Evolutionary conservation across 371 early-diverging fungal genomes (phyloP).

Genomic region (Mucor sp.): DNA sequence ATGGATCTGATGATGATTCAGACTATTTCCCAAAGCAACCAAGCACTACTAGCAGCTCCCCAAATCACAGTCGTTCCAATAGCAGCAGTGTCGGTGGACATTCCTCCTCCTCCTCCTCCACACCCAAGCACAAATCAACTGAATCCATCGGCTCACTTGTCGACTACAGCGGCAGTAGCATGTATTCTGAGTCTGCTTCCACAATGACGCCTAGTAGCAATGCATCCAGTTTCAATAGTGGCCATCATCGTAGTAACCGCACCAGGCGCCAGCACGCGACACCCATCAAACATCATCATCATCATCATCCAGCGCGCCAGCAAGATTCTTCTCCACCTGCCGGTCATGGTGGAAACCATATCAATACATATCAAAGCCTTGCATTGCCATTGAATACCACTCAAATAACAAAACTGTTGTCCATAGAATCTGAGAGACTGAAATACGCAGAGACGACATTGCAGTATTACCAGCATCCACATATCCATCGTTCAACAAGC

Average conservation of each 20-base stretch:
- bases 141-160: neutral
- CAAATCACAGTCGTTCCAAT: slow-evolving; percentile 2
- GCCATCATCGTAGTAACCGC: neutral
- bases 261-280: neutral
- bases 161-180: neutral
- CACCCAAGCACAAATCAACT: neutral
- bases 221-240: neutral
- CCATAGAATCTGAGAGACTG: neutral
- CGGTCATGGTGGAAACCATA: neutral
- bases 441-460: neutral
- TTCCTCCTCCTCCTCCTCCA: neutral
- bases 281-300: neutral
- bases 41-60: neutral
- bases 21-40: neutral
- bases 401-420: neutral
- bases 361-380: neutral
- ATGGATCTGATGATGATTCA: neutral
- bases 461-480: neutral
- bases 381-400: neutral
- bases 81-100: neutral
- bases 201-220: neutral
- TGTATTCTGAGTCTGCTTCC: neutral
- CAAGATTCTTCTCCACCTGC: neutral
- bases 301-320: neutral
- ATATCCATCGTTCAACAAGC: neutral